Evolutionary conservation across 352 stramenopile species (phyloP), one percentile per base, ranked within the genome.

Genomic region (Pythium diclinum): DNA sequence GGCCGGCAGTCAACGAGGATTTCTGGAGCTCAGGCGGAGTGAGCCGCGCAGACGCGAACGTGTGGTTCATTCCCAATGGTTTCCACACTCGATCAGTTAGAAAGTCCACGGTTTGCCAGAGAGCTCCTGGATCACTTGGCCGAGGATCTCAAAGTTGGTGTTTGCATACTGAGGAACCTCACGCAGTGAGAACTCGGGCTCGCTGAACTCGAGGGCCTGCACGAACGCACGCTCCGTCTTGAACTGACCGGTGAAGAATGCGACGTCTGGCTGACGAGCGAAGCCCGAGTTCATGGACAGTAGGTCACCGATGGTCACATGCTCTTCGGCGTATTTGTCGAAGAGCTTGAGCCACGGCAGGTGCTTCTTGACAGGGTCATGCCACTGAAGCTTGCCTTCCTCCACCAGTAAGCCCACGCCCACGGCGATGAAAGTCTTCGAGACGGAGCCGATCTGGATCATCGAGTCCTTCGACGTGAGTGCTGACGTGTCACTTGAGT

Each of bases 381-480:
- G 56, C 79, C 79, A 91, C 0, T 61, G 61, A 46, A 91, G 17
- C 11, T 75, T 80, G n/a, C 76, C 72, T 44, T 91, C 75, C 23
- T 88, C 79, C 25, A 85, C 76, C 67, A 72, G 53, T 34, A 72
- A 25, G 10, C 59, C 71, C 21, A 77, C 61, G 0, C 23, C 71
- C 7, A 77, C 49, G 21, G 76, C 72, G 33, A 89, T 77, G 42
- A 89, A 82, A 5, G 79, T 89, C 68, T 91, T 91, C 1, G 78
- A 77, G 21, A 91, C 72, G 5, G 81, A 91, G 9, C 81, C 81
- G 49, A 91, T 87, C 66, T 91, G 74, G 56, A 91, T 89, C 46
- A 87, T 59, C 19, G 79, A 77, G 11, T 75, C 61, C 32, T 58
- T 69, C 0, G 78, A 77, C 19, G 83, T 77, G 0, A 49, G n/a